Conservation (phyloP, 1,284 basidiomycete species). For the Agaricales sp. region DNA sequence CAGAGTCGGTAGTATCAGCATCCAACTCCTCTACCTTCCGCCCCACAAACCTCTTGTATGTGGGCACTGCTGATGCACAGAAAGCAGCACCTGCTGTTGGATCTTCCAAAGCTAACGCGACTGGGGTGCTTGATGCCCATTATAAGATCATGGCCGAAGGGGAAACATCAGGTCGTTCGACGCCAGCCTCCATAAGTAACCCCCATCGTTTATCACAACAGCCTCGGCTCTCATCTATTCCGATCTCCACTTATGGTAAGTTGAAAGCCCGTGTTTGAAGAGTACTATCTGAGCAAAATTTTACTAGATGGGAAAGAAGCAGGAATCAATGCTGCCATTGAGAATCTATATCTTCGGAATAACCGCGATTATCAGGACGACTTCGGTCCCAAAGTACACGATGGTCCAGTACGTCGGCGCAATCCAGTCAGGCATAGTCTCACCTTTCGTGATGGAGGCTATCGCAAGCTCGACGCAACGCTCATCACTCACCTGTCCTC, state of each 20-base stretch:
- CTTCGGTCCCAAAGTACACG: conserved; percentile 80
- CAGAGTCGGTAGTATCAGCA: conserved; percentile 62
- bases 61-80: conserved; percentile 58
- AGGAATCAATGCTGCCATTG: conserved; percentile 76
- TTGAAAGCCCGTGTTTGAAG: conserved; percentile 3
- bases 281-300: conserved; percentile 4
- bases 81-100: conserved; percentile 82
- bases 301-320: conserved; percentile 73
- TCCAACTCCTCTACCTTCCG: conserved; percentile 52
- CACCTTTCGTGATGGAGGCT: conserved; percentile 43
- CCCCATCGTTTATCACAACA: conserved; percentile 23
- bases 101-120: conserved; percentile 67
- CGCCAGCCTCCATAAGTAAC: not conserved
- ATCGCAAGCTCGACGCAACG: conserved; percentile 58
- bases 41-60: conserved; percentile 49
- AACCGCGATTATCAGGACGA: conserved; percentile 77
- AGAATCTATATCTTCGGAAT: conserved; percentile 84
- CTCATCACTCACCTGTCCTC: conserved; percentile 83
- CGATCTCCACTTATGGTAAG: conserved; percentile 66
- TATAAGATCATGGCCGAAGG: conserved; percentile 49
- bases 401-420: conserved; percentile 67
- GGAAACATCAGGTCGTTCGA: conserved; percentile 34
- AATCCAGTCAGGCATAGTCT: conserved; percentile 59
- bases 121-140: conserved; percentile 66
- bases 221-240: conserved; percentile 37